Percentiles rank a stretch among this genome's conserved stretches.
Evolutionary conservation across 139 green algal genomes (phyloP).

Genomic region (Chlorella vulgaris): DNA sequence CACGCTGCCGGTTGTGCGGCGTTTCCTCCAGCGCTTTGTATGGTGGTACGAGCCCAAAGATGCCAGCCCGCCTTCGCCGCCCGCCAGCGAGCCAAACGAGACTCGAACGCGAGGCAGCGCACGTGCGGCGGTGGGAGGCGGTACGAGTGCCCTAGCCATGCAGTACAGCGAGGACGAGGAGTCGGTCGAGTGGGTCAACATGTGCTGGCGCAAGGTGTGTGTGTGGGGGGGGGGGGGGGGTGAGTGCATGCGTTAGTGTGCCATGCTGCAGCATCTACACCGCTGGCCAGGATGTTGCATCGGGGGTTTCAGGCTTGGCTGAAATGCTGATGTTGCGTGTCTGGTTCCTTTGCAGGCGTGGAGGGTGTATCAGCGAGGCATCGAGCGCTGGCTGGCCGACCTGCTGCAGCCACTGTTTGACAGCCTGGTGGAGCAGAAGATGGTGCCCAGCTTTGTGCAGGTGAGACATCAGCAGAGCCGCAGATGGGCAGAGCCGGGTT

Average conservation of each 20-base stretch:
- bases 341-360: conserved; percentile 85
- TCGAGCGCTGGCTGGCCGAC: conserved; percentile 92
- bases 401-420: conserved; percentile 96
- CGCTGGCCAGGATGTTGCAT: not conserved
- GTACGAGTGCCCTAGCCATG: conserved; percentile 36
- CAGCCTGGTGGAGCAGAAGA: conserved; percentile 65
- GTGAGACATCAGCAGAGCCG: too few species aligned
- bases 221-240: not conserved
- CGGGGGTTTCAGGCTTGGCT: too few species aligned
- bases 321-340: too few species aligned
- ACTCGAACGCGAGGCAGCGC: not conserved
- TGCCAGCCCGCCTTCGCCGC: not conserved
- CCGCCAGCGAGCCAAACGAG: not conserved
- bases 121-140: not conserved
- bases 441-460: conserved; percentile 64
- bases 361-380: conserved; percentile 91
- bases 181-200: conserved; percentile 97
- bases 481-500: not conserved
- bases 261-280: not conserved
- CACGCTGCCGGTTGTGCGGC: conserved; percentile 47
- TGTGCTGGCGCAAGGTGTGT: conserved; percentile 89
- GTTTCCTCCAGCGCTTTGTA: conserved; percentile 51
- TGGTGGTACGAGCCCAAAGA: conserved; percentile 44
- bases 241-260: too few species aligned
- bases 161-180: conserved; percentile 70